A percentile compares a stretch with the other conserved stretches of the same genome.
Evolutionary conservation across 331 rosid species (phyloP).

Genomic region (Telfairia occidentalis): DNA sequence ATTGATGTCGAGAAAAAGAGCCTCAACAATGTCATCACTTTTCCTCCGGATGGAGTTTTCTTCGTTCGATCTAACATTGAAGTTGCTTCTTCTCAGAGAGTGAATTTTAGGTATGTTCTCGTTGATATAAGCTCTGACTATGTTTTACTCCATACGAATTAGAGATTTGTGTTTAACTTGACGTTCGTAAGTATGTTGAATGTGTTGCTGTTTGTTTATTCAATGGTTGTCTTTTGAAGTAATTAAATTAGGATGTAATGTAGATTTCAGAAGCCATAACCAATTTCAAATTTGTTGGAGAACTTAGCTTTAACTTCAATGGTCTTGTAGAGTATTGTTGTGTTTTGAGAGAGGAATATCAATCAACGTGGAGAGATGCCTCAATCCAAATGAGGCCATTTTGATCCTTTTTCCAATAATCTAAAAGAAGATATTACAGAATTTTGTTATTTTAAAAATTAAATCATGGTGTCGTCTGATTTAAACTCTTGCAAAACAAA

Average conservation of each 20-base stretch:
- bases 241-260: background rate
- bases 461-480: background rate
- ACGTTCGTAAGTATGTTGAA: background rate
- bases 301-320: background rate
- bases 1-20: conserved; percentile 48
- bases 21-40: conserved; percentile 77
- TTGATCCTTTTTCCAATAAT: background rate
- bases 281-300: background rate
- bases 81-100: conserved; percentile 63
- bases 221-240: background rate
- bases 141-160: background rate
- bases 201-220: background rate
- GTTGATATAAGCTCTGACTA: background rate
- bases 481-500: background rate
- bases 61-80: conserved; percentile 68
- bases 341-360: background rate
- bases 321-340: background rate
- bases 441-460: background rate
- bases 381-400: background rate
- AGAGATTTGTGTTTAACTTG: background rate
- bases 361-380: background rate
- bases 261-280: background rate
- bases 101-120: conserved; percentile 52
- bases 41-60: conserved; percentile 92
- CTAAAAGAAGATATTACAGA: background rate